These are phyloP conservation scores for Pichia sp. DNA, from an alignment of 1,139 yeast species.

Conservation along the genomic window DNA sequence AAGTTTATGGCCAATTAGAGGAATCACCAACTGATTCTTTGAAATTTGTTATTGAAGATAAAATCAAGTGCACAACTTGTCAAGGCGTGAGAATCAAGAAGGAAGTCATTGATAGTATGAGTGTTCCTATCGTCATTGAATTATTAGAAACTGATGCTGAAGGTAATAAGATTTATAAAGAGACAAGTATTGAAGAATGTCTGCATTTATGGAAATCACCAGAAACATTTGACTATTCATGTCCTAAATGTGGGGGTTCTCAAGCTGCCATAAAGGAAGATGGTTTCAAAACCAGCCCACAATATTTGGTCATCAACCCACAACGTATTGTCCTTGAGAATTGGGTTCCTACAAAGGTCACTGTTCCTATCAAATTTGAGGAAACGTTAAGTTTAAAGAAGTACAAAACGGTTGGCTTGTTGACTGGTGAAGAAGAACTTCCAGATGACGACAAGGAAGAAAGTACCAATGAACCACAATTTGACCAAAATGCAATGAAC, in stretches of 20 bases:
- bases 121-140: slow-evolving; percentile 55
- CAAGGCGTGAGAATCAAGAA: slow-evolving; percentile 54
- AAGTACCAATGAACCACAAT: slow-evolving; percentile 39
- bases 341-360: slow-evolving; percentile 88
- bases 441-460: slow-evolving; percentile 32
- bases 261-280: slow-evolving; percentile 42
- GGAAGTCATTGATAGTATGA: slow-evolving; percentile 65
- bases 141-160: slow-evolving; percentile 41
- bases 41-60: slow-evolving; percentile 63
- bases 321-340: slow-evolving; percentile 80
- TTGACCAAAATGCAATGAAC: slow-evolving; percentile 55
- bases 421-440: slow-evolving; percentile 42
- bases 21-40: slow-evolving; percentile 52
- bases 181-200: slow-evolving; percentile 52
- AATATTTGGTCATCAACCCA: slow-evolving; percentile 67
- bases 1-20: slow-evolving; percentile 28
- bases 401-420: slow-evolving; percentile 36
- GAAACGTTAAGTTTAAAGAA: slow-evolving; percentile 34
- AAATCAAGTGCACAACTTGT: slow-evolving; percentile 64
- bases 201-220: slow-evolving; percentile 44
- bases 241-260: slow-evolving; percentile 52
- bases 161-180: slow-evolving; percentile 46
- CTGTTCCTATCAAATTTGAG: slow-evolving; percentile 66
- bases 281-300: slow-evolving; percentile 66
- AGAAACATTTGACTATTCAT: slow-evolving; percentile 67